phyloP scores from a whole-genome alignment of 2,329 filamentous ascomycete species.

The Colletotrichum lupini region DNA sequence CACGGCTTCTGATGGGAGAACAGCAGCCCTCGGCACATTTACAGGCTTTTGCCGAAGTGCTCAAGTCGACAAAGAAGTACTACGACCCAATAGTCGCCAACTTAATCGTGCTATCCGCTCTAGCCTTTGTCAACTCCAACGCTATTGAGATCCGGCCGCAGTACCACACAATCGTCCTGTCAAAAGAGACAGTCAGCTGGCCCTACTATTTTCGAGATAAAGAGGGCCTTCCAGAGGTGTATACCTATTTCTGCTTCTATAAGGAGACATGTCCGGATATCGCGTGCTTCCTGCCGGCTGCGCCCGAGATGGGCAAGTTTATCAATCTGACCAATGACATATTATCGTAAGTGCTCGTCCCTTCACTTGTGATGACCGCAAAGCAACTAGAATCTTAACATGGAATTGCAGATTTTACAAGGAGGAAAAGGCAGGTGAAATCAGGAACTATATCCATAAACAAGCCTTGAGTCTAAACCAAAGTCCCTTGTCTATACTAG shows the following conservation, averaged over 20 bases:
- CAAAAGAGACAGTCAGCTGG: constrained; percentile 38
- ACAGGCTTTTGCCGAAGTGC: constrained; percentile 38
- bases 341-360: constrained; percentile 39
- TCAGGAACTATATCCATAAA: constrained; percentile 41
- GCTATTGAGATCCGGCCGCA: constrained; percentile 39
- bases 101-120: constrained; percentile 41
- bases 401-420: constrained; percentile 40
- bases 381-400: too few relatives aligned
- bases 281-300: constrained; percentile 41
- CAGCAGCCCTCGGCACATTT: constrained; percentile 38
- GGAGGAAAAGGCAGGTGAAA: constrained; percentile 42
- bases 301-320: constrained; percentile 42
- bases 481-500: constrained; percentile 16
- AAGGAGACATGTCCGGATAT: constrained; percentile 41
- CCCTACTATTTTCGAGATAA: constrained; percentile 43
- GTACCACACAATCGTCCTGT: constrained; percentile 37
- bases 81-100: constrained; percentile 43
- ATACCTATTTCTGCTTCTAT: constrained; percentile 43
- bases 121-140: constrained; percentile 44
- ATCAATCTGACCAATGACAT: constrained; percentile 43
- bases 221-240: constrained; percentile 41
- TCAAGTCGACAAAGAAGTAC: constrained; percentile 38
- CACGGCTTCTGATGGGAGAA: constrained; percentile 38
- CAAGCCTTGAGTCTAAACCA: constrained; percentile 22
- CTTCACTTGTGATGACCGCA: not conserved